phyloP scores from a whole-genome alignment of 2,329 filamentous ascomycete species.

The Periconia sp. region DNA sequence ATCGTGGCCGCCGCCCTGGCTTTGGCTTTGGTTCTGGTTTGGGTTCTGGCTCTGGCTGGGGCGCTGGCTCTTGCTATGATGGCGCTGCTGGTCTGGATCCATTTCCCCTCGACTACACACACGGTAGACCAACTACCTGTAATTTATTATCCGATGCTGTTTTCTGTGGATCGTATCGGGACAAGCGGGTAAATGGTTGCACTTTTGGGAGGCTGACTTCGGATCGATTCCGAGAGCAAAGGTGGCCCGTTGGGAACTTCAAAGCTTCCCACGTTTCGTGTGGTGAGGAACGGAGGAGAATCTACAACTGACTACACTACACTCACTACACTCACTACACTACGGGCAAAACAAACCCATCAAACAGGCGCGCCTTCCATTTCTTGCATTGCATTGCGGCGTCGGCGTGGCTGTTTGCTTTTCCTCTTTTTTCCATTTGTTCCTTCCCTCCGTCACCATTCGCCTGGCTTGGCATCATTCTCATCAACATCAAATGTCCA shows the following conservation, averaged over 20 bases:
- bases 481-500: constrained; percentile 19
- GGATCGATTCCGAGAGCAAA: background rate
- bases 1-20: constrained; percentile 19
- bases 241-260: constrained; percentile 11
- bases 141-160: background rate
- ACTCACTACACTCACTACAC: background rate
- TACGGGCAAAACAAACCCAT: constrained; percentile 4
- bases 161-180: background rate
- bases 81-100: background rate
- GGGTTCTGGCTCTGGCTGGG: background rate
- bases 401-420: background rate
- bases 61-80: constrained; percentile 7
- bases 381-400: background rate
- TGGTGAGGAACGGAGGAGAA: background rate
- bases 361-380: constrained; percentile 17
- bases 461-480: background rate
- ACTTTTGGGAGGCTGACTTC: constrained; percentile 5
- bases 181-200: background rate
- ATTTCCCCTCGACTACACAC: background rate
- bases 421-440: constrained; percentile 3
- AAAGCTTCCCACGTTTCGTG: background rate
- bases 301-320: background rate
- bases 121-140: too few relatives aligned
- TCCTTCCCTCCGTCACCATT: background rate
- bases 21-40: constrained; percentile 15